Base-by-base conservation (phyloP, 345 rosid species). In the Zanthoxylum bungeanum region DNA sequence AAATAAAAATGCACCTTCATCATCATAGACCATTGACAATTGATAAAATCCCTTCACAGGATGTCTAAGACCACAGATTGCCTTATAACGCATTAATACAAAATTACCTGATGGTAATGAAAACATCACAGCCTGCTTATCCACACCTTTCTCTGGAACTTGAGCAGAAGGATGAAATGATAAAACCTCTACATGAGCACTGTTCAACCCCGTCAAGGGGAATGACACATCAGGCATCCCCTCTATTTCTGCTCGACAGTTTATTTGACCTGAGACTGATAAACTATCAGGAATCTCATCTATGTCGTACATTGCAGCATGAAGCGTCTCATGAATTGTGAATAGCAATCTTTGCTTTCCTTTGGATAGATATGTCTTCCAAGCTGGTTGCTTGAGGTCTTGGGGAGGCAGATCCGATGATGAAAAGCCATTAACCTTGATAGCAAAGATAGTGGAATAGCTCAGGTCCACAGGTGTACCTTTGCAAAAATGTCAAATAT, bases 11-110 rank as follows among this genome's bases (percentile, higher is more conserved):
- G 99, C 99, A 66, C 98, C 98, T 81, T 95, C 93, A 68, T 92
- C 93, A 78, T 95, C 99, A 52, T 91, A 92, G 56, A 95, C 93
- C 99, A 95, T 92, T 24, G 99, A 95, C 65, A 95, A 80, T 75
- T 95, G 99, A 80, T 95, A 95, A 70, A 95, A 95, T 52, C 91
- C 98, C 75, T 88, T 88, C 66, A 95, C 70, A n/a, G 96, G 98
- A 68, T 98, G 96, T 76, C 95, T 87, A 70, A 89, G 80, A 42
- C 83, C 71, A 71, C 93, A 92, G 61, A 68, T 72, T 47, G 96
- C 98, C 75, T 88, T 96, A 83, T 95, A 95, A 34, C 75, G 90
- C 83, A 86, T 85, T 80, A 95, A 86, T 77, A 90, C 87, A 78
- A 92, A 92, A 81, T 86, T 92, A 52, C 97, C 98, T 70, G 88